These are phyloP conservation scores for Lactarius psammicola DNA, from an alignment of 768 basidiomycete species.

Conservation along the genomic window DNA sequence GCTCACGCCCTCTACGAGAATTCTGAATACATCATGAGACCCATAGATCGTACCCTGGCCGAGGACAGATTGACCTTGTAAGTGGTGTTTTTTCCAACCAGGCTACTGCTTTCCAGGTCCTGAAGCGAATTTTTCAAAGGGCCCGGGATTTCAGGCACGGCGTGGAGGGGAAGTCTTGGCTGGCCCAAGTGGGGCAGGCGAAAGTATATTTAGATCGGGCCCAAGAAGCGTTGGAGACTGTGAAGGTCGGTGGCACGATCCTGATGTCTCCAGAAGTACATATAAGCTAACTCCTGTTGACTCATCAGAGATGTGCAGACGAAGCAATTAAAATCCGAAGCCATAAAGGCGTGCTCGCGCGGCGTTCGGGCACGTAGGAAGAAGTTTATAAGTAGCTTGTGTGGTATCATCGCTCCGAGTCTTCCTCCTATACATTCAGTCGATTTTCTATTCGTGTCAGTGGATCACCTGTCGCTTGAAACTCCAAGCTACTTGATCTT, in stretches of 20 bases:
- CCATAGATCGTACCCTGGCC: background rate
- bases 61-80: constrained; percentile 1
- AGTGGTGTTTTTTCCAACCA: no score
- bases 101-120: background rate
- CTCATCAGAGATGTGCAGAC: background rate
- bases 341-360: background rate
- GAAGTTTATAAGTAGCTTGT: no score
- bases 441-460: background rate
- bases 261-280: background rate
- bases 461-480: no score
- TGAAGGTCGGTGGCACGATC: constrained; percentile 8
- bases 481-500: no score
- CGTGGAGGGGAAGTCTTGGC: background rate
- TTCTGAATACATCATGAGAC: background rate
- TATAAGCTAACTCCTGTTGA: background rate
- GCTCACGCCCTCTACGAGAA: background rate
- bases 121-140: background rate
- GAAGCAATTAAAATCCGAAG: constrained; percentile 1
- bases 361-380: no score
- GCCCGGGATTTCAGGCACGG: constrained; percentile 4
- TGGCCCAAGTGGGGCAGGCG: background rate
- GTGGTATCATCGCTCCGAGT: no score
- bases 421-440: no score
- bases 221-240: background rate
- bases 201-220: constrained; percentile 1